phyloP scores from a whole-genome alignment of 2,329 filamentous ascomycete species.

The Cucurbitaria berberidis region DNA sequence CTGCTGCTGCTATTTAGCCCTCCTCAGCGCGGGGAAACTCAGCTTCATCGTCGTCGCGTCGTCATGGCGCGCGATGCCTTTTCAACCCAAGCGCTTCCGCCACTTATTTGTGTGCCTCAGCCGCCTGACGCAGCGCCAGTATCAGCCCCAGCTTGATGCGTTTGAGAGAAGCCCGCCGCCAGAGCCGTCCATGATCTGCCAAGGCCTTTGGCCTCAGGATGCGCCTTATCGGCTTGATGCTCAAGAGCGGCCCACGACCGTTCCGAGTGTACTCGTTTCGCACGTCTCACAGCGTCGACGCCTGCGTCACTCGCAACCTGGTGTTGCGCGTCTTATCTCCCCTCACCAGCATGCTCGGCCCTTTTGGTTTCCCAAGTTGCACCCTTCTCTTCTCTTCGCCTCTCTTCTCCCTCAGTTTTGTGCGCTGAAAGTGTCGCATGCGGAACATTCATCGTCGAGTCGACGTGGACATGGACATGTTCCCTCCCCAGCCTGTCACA shows the following conservation, averaged over 20 bases:
- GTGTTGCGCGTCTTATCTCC: conserved; percentile 27
- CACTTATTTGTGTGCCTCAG: conserved; percentile 15
- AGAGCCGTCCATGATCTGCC: conserved; percentile 27
- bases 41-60: conserved; percentile 5
- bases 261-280: conserved; percentile 45
- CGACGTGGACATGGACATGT: too few species aligned
- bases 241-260: conserved; percentile 35
- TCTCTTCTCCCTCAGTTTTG: not conserved
- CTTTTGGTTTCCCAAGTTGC: too few species aligned
- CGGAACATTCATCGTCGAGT: not conserved
- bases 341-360: not conserved
- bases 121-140: conserved; percentile 40
- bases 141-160: conserved; percentile 36
- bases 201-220: conserved; percentile 31
- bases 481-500: conserved; percentile 36
- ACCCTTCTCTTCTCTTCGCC: not conserved
- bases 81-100: conserved; percentile 13
- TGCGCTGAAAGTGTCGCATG: not conserved
- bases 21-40: conserved; percentile 6
- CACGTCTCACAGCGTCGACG: conserved; percentile 42
- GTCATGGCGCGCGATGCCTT: conserved; percentile 16
- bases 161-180: conserved; percentile 41
- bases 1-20: conserved; percentile 17
- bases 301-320: conserved; percentile 25
- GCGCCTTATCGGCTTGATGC: conserved; percentile 40